A percentile compares a stretch with the other conserved stretches of the same genome.
These are phyloP conservation scores for Fusarium falciforme DNA, from an alignment of 2,329 filamentous ascomycete species.

Conservation along the genomic window DNA sequence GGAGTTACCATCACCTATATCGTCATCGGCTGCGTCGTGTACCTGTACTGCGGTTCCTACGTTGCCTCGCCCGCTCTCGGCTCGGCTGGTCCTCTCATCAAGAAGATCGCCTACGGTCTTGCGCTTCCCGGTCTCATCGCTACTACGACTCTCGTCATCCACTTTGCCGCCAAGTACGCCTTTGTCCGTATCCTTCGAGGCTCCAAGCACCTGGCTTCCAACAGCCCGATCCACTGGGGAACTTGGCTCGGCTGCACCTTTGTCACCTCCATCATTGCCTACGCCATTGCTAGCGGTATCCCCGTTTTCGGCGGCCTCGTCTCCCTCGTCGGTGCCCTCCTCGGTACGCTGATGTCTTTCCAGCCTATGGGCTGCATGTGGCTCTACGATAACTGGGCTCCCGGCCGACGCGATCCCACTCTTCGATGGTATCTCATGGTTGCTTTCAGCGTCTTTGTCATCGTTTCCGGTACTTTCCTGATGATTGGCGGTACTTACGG, in stretches of 20 bases:
- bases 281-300: slow-evolving; percentile 41
- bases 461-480: slow-evolving; percentile 48
- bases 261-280: slow-evolving; percentile 41
- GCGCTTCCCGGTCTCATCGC: slow-evolving; percentile 47
- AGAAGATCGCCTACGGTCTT: slow-evolving; percentile 58
- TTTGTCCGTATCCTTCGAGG: slow-evolving; percentile 41
- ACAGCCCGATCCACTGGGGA: slow-evolving; percentile 46
- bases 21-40: slow-evolving; percentile 54
- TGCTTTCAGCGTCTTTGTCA: slow-evolving; percentile 23
- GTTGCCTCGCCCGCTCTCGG: slow-evolving; percentile 61
- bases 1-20: slow-evolving; percentile 49
- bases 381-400: slow-evolving; percentile 44
- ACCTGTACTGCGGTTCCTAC: slow-evolving; percentile 59
- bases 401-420: slow-evolving; percentile 21
- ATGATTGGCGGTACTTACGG: slow-evolving; percentile 60
- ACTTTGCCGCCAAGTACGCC: slow-evolving; percentile 36
- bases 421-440: slow-evolving; percentile 31
- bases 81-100: slow-evolving; percentile 54
- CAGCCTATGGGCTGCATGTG: slow-evolving; percentile 46
- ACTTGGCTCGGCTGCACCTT: slow-evolving; percentile 47
- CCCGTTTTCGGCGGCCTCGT: slow-evolving; percentile 45
- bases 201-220: slow-evolving; percentile 45
- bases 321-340: slow-evolving; percentile 45
- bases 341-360: slow-evolving; percentile 47
- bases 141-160: slow-evolving; percentile 42